phyloP scores from a whole-genome alignment of 2,329 filamentous ascomycete genomes.

The Colletotrichum chrysophilum region DNA sequence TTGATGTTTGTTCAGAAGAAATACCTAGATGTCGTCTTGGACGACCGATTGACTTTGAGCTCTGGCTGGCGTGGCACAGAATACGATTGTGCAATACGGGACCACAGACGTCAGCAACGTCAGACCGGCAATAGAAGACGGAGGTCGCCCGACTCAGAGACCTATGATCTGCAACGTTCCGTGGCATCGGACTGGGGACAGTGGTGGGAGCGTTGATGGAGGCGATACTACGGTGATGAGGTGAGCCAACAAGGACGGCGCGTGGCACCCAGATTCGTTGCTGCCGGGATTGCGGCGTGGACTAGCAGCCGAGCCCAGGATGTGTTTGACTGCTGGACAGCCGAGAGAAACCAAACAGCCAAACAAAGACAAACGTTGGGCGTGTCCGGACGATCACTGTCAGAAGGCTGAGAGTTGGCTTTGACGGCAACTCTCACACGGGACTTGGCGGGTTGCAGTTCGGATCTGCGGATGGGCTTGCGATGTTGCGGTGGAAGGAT shows the following conservation, averaged over 20 bases:
- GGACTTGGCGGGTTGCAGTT: background rate
- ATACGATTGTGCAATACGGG: background rate
- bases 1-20: conserved; percentile 6
- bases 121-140: background rate
- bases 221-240: conserved; percentile 6
- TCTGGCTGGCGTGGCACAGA: background rate
- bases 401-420: background rate
- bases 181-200: background rate
- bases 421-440: background rate
- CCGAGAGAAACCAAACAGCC: background rate
- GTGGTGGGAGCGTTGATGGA: background rate
- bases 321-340: background rate
- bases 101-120: background rate
- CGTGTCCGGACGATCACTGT: background rate
- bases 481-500: background rate
- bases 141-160: conserved; percentile 3
- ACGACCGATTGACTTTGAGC: background rate
- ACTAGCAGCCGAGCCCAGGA: background rate
- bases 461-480: background rate
- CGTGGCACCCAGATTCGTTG: background rate
- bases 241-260: conserved; percentile 2
- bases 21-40: background rate
- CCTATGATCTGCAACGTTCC: conserved; percentile 1
- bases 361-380: background rate
- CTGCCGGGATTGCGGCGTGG: background rate